Conservation (phyloP, 192 early-diverging fungal genomes). For the Dissophora globulifera region DNA sequence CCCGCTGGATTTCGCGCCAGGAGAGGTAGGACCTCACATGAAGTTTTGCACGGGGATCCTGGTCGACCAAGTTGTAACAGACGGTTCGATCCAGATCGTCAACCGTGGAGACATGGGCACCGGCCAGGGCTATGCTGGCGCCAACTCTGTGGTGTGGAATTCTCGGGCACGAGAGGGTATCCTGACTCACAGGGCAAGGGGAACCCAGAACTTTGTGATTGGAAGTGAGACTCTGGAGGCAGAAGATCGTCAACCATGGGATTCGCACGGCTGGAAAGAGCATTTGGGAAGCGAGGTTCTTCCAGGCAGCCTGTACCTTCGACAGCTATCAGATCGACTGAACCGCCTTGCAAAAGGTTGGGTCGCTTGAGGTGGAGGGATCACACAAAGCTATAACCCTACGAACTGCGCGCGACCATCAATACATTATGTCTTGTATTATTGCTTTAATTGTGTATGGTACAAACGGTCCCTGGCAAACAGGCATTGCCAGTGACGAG, state of each 20-base stretch:
- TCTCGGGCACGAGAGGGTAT: conserved; percentile 55
- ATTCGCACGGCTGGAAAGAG: conserved; percentile 42
- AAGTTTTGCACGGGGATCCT: conserved; percentile 56
- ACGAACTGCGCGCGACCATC: too few relatives aligned
- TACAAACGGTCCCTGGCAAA: too few relatives aligned
- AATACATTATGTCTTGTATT: too few relatives aligned
- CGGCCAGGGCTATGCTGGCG: conserved; percentile 59
- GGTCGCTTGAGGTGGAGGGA: conserved; percentile 6
- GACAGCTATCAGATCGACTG: conserved; percentile 27
- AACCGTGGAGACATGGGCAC: conserved; percentile 57
- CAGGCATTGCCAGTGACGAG: too few relatives aligned
- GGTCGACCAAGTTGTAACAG: conserved; percentile 44
- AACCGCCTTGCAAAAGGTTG: conserved; percentile 15
- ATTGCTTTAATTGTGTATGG: too few relatives aligned
- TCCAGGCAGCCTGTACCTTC: conserved; percentile 33
- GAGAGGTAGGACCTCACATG: conserved; percentile 60
- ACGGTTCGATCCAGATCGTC: conserved; percentile 57
- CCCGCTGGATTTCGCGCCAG: conserved; percentile 35
- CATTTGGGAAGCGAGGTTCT: conserved; percentile 43
- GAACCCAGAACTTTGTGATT: conserved; percentile 59
- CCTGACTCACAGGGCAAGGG: conserved; percentile 48
- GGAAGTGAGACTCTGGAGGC: conserved; percentile 36
- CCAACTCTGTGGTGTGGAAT: conserved; percentile 62
- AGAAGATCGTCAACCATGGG: conserved; percentile 18
- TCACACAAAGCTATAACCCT: too few relatives aligned